Base-by-base conservation (phyloP, 352 stramenopile genomes). In the Phytophthora sp. region DNA sequence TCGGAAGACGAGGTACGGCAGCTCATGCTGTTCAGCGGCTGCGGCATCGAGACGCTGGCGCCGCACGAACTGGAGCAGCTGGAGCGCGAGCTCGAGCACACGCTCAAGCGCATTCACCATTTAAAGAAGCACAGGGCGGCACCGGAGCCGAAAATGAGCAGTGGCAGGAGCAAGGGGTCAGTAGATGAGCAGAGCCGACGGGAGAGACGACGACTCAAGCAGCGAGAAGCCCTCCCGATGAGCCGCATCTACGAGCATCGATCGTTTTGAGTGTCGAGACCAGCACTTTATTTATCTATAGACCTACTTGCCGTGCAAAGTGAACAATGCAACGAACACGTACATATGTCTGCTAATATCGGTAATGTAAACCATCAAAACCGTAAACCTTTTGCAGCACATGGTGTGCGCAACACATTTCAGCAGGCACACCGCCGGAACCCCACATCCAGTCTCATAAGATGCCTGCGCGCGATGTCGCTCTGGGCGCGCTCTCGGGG, bases 21-120 rank as follows among this genome's bases (percentile, higher is more conserved):
- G 18, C 72, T 94, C 2, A 94, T 94, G 86, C 52, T 91, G 23
- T 81, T 86, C 45, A 84, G 85, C 20, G 86, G 83, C 36, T 94
- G 90, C 65, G 82, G 82, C n/a, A 76, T 94, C 38, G 84, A 94
- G 33, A 53, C 58, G 8, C 70, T 94, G 30, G 41, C 64, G 7
- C 42, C 58, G 0, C 66, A 76, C 7, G 77, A 91, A 52, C 67
- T 94, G 18, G 71, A 80, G 12, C 57, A 74, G 36, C 70, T 94
- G 1, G 86, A 91, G 44, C 46, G 51, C 11, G 79, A 91, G 58
- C 68, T 94, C 9, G 71, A 77, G 16, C 59, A 76, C 52, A 86
- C 84, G 33, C 74, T 94, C 1, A 67, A 81, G 49, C 66, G 70
- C 20, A 81, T 92, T 53, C 78, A 85, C 36, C 64, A 79, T 36